Evolutionary conservation across 805 yeast genomes (phyloP).

Genomic region (Teunomyces tritomae): DNA sequence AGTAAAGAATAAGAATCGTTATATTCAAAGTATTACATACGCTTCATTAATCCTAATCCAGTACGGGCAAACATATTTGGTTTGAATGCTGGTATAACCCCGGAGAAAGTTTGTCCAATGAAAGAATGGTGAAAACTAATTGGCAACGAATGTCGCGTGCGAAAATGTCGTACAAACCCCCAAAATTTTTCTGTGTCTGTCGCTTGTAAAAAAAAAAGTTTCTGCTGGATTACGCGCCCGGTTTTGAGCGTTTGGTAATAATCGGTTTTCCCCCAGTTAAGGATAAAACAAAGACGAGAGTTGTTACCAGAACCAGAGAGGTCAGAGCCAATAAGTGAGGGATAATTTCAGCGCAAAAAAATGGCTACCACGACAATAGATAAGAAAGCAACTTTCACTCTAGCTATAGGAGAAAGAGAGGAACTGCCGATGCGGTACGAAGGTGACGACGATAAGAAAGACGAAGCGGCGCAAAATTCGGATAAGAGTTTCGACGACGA

Average conservation of each 20-base stretch:
- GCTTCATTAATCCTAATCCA: slow-evolving; percentile 30
- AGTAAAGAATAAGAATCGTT: no score
- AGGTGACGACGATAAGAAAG: neutral
- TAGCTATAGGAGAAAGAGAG: slow-evolving; percentile 3
- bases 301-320: neutral
- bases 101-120: slow-evolving; percentile 10
- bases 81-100: slow-evolving; percentile 5
- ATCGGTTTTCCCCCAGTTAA: neutral
- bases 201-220: no score
- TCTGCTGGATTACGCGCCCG: neutral
- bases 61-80: slow-evolving; percentile 31
- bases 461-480: neutral
- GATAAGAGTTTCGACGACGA: slow-evolving; percentile 2
- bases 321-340: neutral
- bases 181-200: no score
- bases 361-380: neutral
- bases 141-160: slow-evolving; percentile 6
- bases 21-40: slow-evolving; percentile 12
- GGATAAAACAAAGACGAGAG: neutral
- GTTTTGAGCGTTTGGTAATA: neutral
- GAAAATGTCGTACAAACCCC: neutral
- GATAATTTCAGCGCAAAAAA: no score
- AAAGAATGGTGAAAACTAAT: slow-evolving; percentile 7
- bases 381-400: slow-evolving; percentile 2
- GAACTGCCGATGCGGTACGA: neutral